Evolutionary conservation across 768 basidiomycete species (phyloP).

Genomic region (Calocybe indica): DNA sequence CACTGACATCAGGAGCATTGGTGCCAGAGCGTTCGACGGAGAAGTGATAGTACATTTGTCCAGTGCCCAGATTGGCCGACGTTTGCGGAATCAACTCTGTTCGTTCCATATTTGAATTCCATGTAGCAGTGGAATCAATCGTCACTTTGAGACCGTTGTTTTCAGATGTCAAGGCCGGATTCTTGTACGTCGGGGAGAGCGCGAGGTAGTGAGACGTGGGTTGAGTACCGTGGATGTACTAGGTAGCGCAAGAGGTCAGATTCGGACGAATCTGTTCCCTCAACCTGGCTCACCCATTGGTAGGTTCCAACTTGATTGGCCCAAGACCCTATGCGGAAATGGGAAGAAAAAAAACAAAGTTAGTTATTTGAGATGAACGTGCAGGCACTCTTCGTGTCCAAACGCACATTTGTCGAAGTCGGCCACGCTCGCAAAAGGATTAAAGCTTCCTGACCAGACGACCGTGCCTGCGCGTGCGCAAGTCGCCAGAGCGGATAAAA

Average conservation of each 20-base stretch:
- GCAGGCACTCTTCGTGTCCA: neutral
- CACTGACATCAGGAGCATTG: slow-evolving; percentile 45
- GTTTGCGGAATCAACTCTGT: slow-evolving; percentile 41
- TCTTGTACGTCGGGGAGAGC: slow-evolving; percentile 46
- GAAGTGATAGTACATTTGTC: slow-evolving; percentile 60
- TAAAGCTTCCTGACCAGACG: slow-evolving; percentile 53
- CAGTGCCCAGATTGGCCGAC: slow-evolving; percentile 46
- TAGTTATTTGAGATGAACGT: neutral
- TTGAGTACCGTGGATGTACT: slow-evolving; percentile 52
- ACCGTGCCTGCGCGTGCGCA: slow-evolving; percentile 41
- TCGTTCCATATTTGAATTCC: slow-evolving; percentile 50
- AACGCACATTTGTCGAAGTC: slow-evolving; percentile 49
- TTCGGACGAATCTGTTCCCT: neutral
- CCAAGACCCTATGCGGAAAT: slow-evolving; percentile 42
- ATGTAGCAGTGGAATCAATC: slow-evolving; percentile 46
- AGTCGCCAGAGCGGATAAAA: slow-evolving; percentile 27
- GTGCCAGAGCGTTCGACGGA: slow-evolving; percentile 42
- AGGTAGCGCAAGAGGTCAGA: neutral
- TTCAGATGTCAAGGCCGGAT: slow-evolving; percentile 49
- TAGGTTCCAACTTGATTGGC: slow-evolving; percentile 46
- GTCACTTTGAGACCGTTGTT: slow-evolving; percentile 46
- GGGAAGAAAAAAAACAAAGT: neutral
- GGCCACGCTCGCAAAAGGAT: slow-evolving; percentile 34
- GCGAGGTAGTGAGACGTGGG: slow-evolving; percentile 49
- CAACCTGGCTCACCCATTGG: slow-evolving; percentile 40